These are phyloP conservation scores for Fusarium robinianum DNA, from an alignment of 2,329 filamentous ascomycete species.

Conservation along the genomic window DNA sequence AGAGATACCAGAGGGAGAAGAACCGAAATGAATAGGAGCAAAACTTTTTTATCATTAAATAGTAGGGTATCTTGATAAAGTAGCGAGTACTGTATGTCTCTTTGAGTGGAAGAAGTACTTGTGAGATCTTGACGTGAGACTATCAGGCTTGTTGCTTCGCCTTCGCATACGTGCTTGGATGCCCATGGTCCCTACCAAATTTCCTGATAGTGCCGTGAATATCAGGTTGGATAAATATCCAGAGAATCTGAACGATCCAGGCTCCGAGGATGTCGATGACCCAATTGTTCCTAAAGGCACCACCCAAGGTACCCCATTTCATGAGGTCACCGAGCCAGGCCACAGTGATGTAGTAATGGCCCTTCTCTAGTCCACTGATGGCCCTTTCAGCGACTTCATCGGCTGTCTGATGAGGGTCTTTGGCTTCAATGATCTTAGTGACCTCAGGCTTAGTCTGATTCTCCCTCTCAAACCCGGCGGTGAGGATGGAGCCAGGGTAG, in stretches of 20 bases:
- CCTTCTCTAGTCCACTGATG: slow-evolving; percentile 76
- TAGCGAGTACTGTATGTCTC: not conserved
- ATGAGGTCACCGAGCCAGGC: slow-evolving; percentile 73
- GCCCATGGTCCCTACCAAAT: slow-evolving; percentile 62
- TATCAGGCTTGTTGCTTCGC: slow-evolving; percentile 27
- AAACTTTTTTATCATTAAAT: slow-evolving; percentile 21
- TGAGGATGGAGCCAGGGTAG: slow-evolving; percentile 81
- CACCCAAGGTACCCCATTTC: slow-evolving; percentile 63
- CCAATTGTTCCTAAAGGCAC: slow-evolving; percentile 62
- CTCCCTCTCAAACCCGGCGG: slow-evolving; percentile 75
- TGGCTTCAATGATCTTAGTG: slow-evolving; percentile 77
- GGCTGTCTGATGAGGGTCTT: slow-evolving; percentile 78
- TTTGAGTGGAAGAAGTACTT: not conserved
- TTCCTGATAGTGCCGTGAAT: slow-evolving; percentile 62
- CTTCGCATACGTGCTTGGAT: slow-evolving; percentile 56
- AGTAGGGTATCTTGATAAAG: slow-evolving; percentile 28
- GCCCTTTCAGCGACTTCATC: slow-evolving; percentile 74
- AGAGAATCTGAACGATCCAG: slow-evolving; percentile 58
- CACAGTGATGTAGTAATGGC: slow-evolving; percentile 79
- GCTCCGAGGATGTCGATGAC: slow-evolving; percentile 62
- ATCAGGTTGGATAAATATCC: slow-evolving; percentile 61
- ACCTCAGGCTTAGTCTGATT: slow-evolving; percentile 78
- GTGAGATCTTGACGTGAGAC: not conserved
- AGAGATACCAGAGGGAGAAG: slow-evolving; percentile 23
- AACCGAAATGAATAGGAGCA: slow-evolving; percentile 6